Base-by-base conservation (phyloP, 805 yeast genomes). In the Candida ponderosae region DNA sequence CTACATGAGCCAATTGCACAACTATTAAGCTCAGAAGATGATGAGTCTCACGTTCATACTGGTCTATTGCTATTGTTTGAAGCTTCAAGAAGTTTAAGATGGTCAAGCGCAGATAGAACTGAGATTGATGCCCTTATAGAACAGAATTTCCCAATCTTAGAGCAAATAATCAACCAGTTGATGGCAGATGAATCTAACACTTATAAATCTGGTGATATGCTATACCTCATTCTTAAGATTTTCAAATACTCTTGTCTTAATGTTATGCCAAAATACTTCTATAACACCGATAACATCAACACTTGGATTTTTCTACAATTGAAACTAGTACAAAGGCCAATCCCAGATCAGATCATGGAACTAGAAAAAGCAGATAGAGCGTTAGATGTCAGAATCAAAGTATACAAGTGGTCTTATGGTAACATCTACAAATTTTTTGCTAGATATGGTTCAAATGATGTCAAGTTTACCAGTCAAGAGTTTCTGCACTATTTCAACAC, bases 321-420 rank as follows among this genome's bases (percentile, higher is more conserved):
- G 28, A 66, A 67, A 17, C 62, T 80, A 11, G 68, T 79, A 38
- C 72, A 75, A 44, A 68, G 72, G 63, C 63, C 63, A 7, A 63
- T 77, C 13, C 85, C 85, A 1, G 46, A 58, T 4, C 73, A 71
- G 43, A 70, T 79, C 1, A 42, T 68, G 46, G 65, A 66, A 9
- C 43, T 71, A 3, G 73, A 72, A 20, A 63, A 68, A 11, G 63
- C 70, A 16, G 79, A 74, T 40, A 67, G 76, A 40, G 51, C 55
- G 35, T 54, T 60, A 29, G 72, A 56, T 46, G 67, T 50, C 50
- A 64, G 81, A 72, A 79, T 66, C 54, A 90, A 78, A 59, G 77
- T 76, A 51, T 89, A 70, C 63, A 93, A 93, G 58, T 90, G 98
- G 97, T 79, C 90, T 5, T 78, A 78, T 47, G 87, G 84, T 29